Conservation (phyloP, 306 rosid genomes). For the Psophocarpus tetragonolobus region DNA sequence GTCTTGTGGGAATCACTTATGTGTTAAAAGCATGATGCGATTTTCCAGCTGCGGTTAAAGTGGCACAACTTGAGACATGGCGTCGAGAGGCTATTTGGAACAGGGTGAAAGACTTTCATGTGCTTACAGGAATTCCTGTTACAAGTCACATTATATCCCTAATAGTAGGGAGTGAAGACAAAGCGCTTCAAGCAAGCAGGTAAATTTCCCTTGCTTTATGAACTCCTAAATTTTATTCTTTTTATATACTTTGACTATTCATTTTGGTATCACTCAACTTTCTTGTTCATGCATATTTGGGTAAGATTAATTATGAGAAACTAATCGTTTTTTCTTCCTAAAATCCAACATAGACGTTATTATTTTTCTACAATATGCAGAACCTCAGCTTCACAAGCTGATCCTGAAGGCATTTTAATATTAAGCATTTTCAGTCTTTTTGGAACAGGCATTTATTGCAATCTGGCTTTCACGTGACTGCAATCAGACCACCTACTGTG, state of each 20-base stretch:
- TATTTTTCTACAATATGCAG: background rate
- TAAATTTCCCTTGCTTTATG: constrained; percentile 25
- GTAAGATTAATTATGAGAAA: background rate
- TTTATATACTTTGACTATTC: background rate
- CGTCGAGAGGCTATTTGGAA: constrained; percentile 77
- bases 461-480: constrained; percentile 94
- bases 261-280: background rate
- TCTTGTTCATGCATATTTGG: background rate
- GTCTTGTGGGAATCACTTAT: constrained; percentile 6
- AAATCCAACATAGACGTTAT: too few relatives aligned
- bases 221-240: background rate
- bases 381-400: background rate
- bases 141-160: constrained; percentile 89
- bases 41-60: constrained; percentile 76
- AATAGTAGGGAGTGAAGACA: constrained; percentile 81
- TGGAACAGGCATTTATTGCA: constrained; percentile 71
- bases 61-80: constrained; percentile 82
- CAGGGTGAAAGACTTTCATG: constrained; percentile 74
- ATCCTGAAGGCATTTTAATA: constrained; percentile 11
- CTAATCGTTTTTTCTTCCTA: background rate
- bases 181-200: constrained; percentile 89
- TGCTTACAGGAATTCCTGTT: constrained; percentile 83
- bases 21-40: constrained; percentile 22
- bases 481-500: constrained; percentile 95
- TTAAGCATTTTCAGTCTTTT: constrained; percentile 23